These are phyloP conservation scores for Verticillium klebahnii DNA, from an alignment of 2,329 filamentous ascomycete species.

Conservation along the genomic window DNA sequence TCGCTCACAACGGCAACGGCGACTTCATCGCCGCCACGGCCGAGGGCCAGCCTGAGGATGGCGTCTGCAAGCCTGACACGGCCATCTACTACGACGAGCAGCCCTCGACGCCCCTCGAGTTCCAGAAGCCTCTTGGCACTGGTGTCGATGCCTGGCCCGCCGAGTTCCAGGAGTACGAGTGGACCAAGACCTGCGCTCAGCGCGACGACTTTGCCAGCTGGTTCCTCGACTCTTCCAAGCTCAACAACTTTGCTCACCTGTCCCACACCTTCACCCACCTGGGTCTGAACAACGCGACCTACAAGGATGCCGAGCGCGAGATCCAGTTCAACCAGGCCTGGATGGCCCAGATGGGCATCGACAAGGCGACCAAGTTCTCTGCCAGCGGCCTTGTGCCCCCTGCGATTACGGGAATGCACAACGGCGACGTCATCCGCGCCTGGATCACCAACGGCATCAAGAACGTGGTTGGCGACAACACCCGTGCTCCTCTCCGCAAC, in stretches of 20 bases:
- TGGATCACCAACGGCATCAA: constrained; percentile 55
- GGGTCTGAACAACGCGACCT: constrained; percentile 56
- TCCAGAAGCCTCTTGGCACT: constrained; percentile 41
- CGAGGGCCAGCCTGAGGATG: constrained; percentile 30
- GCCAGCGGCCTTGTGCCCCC: constrained; percentile 54
- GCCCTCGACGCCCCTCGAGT: constrained; percentile 40
- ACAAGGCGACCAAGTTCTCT: constrained; percentile 41
- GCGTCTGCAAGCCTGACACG: constrained; percentile 32
- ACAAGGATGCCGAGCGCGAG: constrained; percentile 50
- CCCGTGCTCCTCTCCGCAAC: constrained; percentile 49
- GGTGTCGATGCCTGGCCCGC: constrained; percentile 44
- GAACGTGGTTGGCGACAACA: constrained; percentile 60
- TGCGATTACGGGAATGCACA: constrained; percentile 60
- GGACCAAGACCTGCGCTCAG: constrained; percentile 44
- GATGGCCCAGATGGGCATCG: constrained; percentile 48
- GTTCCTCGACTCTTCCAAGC: constrained; percentile 43
- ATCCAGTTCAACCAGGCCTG: constrained; percentile 58
- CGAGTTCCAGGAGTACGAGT: constrained; percentile 46
- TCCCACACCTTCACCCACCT: constrained; percentile 58
- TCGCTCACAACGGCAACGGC: constrained; percentile 3
- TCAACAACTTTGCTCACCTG: constrained; percentile 51
- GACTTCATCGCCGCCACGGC: constrained; percentile 37
- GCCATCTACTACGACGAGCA: constrained; percentile 41
- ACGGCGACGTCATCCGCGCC: constrained; percentile 54
- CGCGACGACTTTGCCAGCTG: constrained; percentile 48